Evolutionary conservation across 1,284 basidiomycete species (phyloP), one percentile per base, ranked within the genome.

Genomic region (Heimioporus punctisporus): DNA sequence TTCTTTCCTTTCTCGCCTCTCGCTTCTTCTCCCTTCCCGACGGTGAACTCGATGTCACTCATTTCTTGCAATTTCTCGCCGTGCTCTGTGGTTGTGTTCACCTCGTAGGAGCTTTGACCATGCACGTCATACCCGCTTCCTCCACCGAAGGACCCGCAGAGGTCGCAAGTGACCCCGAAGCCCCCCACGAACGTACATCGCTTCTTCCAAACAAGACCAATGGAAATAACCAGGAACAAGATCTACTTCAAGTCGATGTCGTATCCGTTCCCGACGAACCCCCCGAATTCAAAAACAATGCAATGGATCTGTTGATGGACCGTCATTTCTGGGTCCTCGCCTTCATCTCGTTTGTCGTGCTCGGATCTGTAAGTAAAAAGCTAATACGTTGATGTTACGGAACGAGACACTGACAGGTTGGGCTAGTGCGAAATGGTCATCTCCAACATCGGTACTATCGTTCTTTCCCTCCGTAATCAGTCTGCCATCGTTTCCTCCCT

Each of bases 381-480:
- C n/a, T n/a, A n/a, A n/a, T n/a, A n/a, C n/a, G n/a, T n/a, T n/a
- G n/a, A n/a, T n/a, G n/a, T n/a, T n/a, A n/a, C n/a, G n/a, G n/a
- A n/a, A n/a, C n/a, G n/a, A n/a, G n/a, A 37, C 21, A 54, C 45
- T 52, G 23, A 51, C 28, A 11, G 9, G 9, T 44, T 49, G 47
- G 39, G 14, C 53, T 19, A 92, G 90, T 83, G 84, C 47, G 90
- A 92, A 70, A 92, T 91, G 90, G 78, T 92, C 24, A 85, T 92
- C 30, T 84, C 88, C 12, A 92, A 90, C 62, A 84, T 92, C 46
- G 90, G 88, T 27, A 83, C 86, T 5, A 87, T 92, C 49, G 79
- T 86, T n/a, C 70, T 86, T 8, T 84, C 88, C 10, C 76, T 92
- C 41, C 79, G 83, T 23, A 63, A 73, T 24, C 56, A 60, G 26